These are phyloP conservation scores for Solanum appendiculatum DNA, from an alignment of 257 asterid genomes.

Conservation along the genomic window DNA sequence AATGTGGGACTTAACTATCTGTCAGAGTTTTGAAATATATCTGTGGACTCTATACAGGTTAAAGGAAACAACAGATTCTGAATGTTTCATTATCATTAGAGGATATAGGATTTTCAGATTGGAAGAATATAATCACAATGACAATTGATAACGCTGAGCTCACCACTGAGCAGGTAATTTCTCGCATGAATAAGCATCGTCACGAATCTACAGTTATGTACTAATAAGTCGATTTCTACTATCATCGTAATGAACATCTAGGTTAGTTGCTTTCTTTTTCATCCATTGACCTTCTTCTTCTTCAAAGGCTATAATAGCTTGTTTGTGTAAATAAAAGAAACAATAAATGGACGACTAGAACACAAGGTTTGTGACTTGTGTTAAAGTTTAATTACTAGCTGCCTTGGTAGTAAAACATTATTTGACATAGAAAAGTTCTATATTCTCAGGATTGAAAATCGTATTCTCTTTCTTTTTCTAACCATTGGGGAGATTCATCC, in stretches of 20 bases:
- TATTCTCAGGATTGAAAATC: not conserved
- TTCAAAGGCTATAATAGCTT: not conserved
- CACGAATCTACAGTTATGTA: not conserved
- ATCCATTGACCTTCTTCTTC: not conserved
- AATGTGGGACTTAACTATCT: not conserved
- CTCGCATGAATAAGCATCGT: not conserved
- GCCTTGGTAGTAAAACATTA: not conserved
- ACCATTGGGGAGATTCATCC: not conserved
- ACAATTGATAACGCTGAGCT: conserved; percentile 43
- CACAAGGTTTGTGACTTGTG: not conserved
- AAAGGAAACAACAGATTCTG: not conserved
- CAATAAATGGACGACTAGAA: not conserved
- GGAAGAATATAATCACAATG: conserved; percentile 12
- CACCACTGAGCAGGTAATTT: conserved; percentile 46
- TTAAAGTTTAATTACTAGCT: not conserved
- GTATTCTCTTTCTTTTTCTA: not conserved
- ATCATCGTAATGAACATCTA: not conserved
- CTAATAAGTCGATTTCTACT: not conserved
- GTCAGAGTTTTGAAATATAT: not conserved
- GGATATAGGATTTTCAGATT: conserved; percentile 10
- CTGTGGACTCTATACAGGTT: not conserved
- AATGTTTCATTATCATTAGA: not conserved
- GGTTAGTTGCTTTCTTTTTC: not conserved
- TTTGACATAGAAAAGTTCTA: not conserved
- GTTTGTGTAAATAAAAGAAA: not conserved